Evolutionary conservation across 1,284 basidiomycete species (phyloP).

Genomic region (Taiwanofungus camphoratus): DNA sequence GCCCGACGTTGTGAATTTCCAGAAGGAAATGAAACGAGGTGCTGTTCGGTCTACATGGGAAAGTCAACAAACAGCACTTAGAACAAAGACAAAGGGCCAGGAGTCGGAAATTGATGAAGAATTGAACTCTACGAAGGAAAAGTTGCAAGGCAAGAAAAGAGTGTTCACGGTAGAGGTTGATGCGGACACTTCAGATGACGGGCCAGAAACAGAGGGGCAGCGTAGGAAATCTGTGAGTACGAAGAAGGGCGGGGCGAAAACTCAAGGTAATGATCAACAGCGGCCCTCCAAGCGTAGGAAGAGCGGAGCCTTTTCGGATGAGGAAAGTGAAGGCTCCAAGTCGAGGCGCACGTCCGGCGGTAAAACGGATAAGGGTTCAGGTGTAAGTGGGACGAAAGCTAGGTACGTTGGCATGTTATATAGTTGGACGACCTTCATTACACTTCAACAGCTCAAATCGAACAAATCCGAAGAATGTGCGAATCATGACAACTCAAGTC

Average conservation of each 20-base stretch:
- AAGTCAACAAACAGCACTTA: constrained; percentile 13
- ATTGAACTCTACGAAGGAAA: neutral
- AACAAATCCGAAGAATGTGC: constrained; percentile 23
- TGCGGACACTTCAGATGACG: constrained; percentile 24
- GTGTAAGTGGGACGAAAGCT: no score
- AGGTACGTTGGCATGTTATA: no score
- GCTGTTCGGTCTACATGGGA: constrained; percentile 26
- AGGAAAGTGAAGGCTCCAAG: no score
- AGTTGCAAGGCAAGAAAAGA: constrained; percentile 27
- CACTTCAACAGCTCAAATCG: no score
- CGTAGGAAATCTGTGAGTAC: constrained; percentile 9
- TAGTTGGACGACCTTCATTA: no score
- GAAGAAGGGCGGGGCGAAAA: no score
- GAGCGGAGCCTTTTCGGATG: no score
- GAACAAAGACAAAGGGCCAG: constrained; percentile 19
- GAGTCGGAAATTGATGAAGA: constrained; percentile 25
- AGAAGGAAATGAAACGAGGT: constrained; percentile 54
- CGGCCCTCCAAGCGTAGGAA: no score
- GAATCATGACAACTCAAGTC: constrained; percentile 59
- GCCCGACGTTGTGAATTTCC: constrained; percentile 67
- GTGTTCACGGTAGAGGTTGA: constrained; percentile 14
- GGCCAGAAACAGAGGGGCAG: constrained; percentile 31
- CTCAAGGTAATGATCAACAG: no score
- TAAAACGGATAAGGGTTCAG: no score
- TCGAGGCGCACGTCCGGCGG: no score